Evolutionary conservation across 805 yeast genomes (phyloP).

Genomic region (Suhomyces canberraensis): DNA sequence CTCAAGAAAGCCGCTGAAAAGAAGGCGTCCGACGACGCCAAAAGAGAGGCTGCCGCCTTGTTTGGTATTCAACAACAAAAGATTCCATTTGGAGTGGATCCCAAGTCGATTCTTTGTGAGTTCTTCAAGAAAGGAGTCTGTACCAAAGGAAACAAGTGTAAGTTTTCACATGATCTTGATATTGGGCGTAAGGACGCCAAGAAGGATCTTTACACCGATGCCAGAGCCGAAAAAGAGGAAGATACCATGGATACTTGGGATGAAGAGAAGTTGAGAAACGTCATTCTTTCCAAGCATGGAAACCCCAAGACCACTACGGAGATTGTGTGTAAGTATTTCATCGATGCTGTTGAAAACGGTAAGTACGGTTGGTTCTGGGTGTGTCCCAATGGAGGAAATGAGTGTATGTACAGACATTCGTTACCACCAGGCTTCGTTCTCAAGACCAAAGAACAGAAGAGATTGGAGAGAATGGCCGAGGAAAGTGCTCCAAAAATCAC

Average conservation of each 20-base stretch:
- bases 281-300: constrained; percentile 88
- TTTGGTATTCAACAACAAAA: constrained; percentile 74
- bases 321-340: constrained; percentile 87
- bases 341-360: constrained; percentile 95
- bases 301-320: constrained; percentile 93
- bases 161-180: constrained; percentile 84
- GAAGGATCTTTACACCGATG: constrained; percentile 91
- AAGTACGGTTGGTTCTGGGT: constrained; percentile 99
- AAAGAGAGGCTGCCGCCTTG: constrained; percentile 78
- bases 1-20: constrained; percentile 71
- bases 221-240: constrained; percentile 63
- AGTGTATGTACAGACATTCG: constrained; percentile 92
- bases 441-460: constrained; percentile 94
- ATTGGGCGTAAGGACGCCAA: constrained; percentile 86
- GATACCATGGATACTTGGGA: constrained; percentile 98
- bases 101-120: constrained; percentile 88
- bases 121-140: constrained; percentile 85
- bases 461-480: constrained; percentile 79
- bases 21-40: constrained; percentile 88
- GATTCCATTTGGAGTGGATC: constrained; percentile 96
- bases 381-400: constrained; percentile 92
- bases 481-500: constrained; percentile 88
- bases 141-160: constrained; percentile 81
- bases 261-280: constrained; percentile 87
- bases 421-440: constrained; percentile 95